Evolutionary conservation across 495 filamentous ascomycete species (phyloP).

Genomic region (Darksidea phi): DNA sequence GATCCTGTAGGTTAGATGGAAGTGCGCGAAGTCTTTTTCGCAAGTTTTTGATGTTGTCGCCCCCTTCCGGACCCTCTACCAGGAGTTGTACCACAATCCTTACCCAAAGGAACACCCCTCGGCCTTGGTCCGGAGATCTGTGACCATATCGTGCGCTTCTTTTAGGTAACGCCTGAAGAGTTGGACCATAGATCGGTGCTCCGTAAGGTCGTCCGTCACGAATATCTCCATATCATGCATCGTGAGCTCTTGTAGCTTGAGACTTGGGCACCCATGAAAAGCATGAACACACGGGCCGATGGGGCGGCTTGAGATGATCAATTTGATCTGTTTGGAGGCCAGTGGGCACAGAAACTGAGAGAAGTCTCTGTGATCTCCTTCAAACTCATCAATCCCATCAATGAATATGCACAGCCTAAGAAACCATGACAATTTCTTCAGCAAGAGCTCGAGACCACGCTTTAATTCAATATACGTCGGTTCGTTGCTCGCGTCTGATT

Average conservation of each 20-base stretch:
- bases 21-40: background rate
- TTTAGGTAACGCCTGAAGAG: background rate
- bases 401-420: background rate
- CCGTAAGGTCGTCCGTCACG: background rate
- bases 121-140: background rate
- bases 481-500: background rate
- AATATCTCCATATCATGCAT: background rate
- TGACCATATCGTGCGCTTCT: background rate
- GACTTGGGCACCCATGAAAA: background rate
- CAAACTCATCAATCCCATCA: no score
- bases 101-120: constrained; percentile 2
- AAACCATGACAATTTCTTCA: background rate
- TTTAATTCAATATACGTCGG: constrained; percentile 1
- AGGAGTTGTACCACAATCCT: background rate
- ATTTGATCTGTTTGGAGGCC: background rate
- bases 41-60: constrained; percentile 6
- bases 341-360: background rate
- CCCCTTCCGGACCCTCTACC: background rate
- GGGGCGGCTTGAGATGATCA: constrained; percentile 5
- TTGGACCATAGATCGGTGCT: background rate
- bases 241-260: background rate
- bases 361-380: constrained; percentile 1
- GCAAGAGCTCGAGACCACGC: background rate
- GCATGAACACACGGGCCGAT: background rate
- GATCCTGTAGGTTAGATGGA: constrained; percentile 1